Evolutionary conservation across 805 yeast genomes (phyloP).

Genomic region (Starmerella tilneyi): DNA sequence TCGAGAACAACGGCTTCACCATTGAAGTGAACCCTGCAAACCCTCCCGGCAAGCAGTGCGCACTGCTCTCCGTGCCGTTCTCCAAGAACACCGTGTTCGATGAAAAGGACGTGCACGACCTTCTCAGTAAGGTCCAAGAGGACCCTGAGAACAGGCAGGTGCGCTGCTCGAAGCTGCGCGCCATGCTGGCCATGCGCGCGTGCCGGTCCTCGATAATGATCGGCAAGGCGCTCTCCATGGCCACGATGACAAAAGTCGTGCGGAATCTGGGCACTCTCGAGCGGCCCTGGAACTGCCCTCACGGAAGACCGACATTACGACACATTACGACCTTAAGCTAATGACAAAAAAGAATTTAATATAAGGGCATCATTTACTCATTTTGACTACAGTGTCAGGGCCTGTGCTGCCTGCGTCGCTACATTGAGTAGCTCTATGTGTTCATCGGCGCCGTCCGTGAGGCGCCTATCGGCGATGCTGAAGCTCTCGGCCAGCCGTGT

Average conservation of each 20-base stretch:
- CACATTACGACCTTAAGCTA: slow-evolving; percentile 53
- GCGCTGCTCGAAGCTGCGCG: slow-evolving; percentile 66
- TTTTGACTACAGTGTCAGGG: slow-evolving; percentile 5
- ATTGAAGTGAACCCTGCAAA: slow-evolving; percentile 41
- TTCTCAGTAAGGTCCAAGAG: slow-evolving; percentile 56
- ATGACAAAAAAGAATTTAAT: background rate
- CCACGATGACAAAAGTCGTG: slow-evolving; percentile 61
- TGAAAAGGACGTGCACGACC: slow-evolving; percentile 57
- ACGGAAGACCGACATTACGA: slow-evolving; percentile 94
- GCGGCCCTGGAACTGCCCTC: slow-evolving; percentile 93
- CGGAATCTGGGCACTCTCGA: slow-evolving; percentile 57
- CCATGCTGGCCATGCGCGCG: slow-evolving; percentile 90
- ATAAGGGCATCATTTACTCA: background rate
- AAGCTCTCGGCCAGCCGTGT: slow-evolving; percentile 52
- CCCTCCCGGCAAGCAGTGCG: slow-evolving; percentile 48
- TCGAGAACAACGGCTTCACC: slow-evolving; percentile 70
- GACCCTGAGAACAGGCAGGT: slow-evolving; percentile 38
- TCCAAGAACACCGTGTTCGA: slow-evolving; percentile 63
- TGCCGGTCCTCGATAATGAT: slow-evolving; percentile 92
- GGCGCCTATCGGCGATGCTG: slow-evolving; percentile 62
- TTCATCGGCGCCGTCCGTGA: slow-evolving; percentile 83
- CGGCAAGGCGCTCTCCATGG: slow-evolving; percentile 54
- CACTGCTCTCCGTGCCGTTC: slow-evolving; percentile 55
- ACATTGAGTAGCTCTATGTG: slow-evolving; percentile 69
- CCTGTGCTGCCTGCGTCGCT: slow-evolving; percentile 40